These are phyloP conservation scores for Mayamaea pseudoterrestris DNA, from an alignment of 108 stramenopile species.

Conservation along the genomic window DNA sequence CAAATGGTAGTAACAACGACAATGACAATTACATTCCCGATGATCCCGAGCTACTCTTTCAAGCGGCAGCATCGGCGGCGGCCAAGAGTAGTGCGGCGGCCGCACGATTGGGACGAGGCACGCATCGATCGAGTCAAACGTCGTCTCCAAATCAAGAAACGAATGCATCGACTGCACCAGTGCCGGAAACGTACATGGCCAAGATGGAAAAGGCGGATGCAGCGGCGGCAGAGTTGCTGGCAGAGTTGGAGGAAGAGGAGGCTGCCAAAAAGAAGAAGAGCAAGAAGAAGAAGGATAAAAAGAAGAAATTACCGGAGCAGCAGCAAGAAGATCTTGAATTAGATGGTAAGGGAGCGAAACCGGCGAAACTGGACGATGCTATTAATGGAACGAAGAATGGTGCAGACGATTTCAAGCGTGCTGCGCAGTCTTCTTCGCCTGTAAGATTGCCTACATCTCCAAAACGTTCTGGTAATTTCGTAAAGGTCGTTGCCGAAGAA, in stretches of 20 bases:
- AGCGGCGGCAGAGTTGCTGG: slow-evolving; percentile 75
- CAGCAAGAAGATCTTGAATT: slow-evolving; percentile 30
- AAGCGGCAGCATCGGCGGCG: slow-evolving; percentile 35
- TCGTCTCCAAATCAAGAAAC: too few relatives aligned
- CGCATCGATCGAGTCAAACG: too few relatives aligned
- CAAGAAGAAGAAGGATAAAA: slow-evolving; percentile 73
- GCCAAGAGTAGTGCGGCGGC: too few relatives aligned
- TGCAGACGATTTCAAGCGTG: too few relatives aligned
- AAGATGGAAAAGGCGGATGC: slow-evolving; percentile 62
- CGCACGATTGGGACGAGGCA: too few relatives aligned
- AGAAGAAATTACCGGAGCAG: too few relatives aligned
- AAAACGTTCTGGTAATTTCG: not conserved
- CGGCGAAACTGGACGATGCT: not conserved
- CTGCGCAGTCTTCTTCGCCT: not conserved
- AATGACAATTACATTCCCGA: not conserved
- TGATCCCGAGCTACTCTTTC: slow-evolving; percentile 37
- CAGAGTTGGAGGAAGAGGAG: slow-evolving; percentile 83
- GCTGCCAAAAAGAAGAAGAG: slow-evolving; percentile 24
- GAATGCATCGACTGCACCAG: slow-evolving; percentile 8
- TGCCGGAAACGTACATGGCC: not conserved
- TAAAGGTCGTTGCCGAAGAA: too few relatives aligned
- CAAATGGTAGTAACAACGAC: slow-evolving; percentile 8
- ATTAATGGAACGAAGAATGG: not conserved
- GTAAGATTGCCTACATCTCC: not conserved
- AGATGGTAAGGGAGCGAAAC: slow-evolving; percentile 8